Conservation (phyloP, 805 yeast genomes). For the Candida stauntonica region DNA sequence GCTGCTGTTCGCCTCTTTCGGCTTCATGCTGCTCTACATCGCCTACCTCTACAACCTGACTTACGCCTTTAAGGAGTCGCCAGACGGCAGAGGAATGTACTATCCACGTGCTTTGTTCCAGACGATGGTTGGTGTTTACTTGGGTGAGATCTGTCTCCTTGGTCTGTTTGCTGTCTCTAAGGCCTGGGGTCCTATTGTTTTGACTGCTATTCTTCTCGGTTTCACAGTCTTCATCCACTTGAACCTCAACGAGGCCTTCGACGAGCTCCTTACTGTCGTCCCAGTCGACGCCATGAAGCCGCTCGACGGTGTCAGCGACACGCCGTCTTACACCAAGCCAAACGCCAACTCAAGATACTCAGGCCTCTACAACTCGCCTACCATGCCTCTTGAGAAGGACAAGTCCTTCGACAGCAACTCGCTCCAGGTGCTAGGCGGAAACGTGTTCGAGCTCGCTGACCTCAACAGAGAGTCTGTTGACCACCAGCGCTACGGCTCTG, state of each 20-base stretch:
- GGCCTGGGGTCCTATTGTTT: conserved; percentile 90
- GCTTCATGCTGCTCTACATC: conserved; percentile 68
- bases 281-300: conserved; percentile 77
- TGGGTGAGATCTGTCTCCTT: conserved; percentile 81
- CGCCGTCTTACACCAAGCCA: conserved; percentile 45
- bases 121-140: conserved; percentile 79
- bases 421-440: conserved; percentile 18
- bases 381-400: background rate
- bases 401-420: conserved; percentile 9
- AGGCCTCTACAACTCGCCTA: conserved; percentile 7
- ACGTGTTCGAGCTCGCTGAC: conserved; percentile 26
- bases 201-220: conserved; percentile 62
- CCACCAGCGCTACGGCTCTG: conserved; percentile 17
- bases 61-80: conserved; percentile 61
- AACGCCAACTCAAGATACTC: conserved; percentile 4
- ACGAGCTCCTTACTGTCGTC: conserved; percentile 48
- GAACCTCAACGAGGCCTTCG: conserved; percentile 62
- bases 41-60: conserved; percentile 76
- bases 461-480: conserved; percentile 21
- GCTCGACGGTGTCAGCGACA: conserved; percentile 61
- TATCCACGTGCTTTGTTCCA: conserved; percentile 89
- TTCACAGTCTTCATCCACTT: conserved; percentile 67
- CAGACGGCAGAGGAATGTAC: conserved; percentile 75
- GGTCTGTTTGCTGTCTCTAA: conserved; percentile 88
- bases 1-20: conserved; percentile 63